phyloP scores from a whole-genome alignment of 179 eudicot species.

The Drosera spatulata region DNA sequence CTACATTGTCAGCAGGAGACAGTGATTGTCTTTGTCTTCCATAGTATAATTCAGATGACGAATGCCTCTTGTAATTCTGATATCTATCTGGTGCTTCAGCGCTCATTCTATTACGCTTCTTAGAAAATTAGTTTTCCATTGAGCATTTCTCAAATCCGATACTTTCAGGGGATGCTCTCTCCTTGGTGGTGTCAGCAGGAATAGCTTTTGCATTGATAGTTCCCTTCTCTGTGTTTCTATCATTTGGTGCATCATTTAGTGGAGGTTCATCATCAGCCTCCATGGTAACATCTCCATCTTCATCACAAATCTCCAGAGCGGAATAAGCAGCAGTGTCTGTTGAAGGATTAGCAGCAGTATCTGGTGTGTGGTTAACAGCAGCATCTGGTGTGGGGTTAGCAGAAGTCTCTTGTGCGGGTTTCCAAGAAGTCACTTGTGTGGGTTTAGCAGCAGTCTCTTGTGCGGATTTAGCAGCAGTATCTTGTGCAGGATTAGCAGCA shows the following conservation, averaged over 20 bases:
- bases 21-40: constrained; percentile 17
- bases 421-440: too few species aligned
- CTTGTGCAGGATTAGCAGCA: too few species aligned
- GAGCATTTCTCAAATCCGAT: constrained; percentile 3
- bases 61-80: constrained; percentile 4
- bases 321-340: constrained; percentile 5
- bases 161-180: constrained; percentile 2
- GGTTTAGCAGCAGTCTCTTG: too few species aligned
- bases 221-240: constrained; percentile 11
- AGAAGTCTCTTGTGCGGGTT: too few species aligned
- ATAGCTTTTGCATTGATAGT: constrained; percentile 11
- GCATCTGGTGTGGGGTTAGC: too few species aligned
- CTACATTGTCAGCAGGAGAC: constrained; percentile 1
- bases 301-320: constrained; percentile 8
- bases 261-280: constrained; percentile 10
- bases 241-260: constrained; percentile 10
- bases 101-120: constrained; percentile 6
- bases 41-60: constrained; percentile 8
- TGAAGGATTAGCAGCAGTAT: neutral
- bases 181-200: constrained; percentile 3
- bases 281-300: constrained; percentile 5
- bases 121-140: constrained; percentile 13
- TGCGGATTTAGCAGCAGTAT: too few species aligned
- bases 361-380: too few species aligned
- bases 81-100: constrained; percentile 9